phyloP scores from a whole-genome alignment of 768 basidiomycete genomes.

The Megacollybia marginata region DNA sequence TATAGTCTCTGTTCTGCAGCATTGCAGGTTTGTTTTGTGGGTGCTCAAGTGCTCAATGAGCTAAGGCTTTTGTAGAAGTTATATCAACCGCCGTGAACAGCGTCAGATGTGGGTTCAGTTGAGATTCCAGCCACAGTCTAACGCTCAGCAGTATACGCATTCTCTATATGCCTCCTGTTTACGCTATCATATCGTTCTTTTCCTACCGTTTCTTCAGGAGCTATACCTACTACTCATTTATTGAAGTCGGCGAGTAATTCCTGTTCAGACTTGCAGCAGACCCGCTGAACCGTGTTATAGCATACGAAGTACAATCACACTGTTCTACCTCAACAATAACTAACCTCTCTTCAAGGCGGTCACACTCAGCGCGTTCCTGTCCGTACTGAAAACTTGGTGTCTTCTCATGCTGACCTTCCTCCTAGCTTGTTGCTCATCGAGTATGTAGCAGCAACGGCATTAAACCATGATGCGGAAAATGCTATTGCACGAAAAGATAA shows the following conservation, averaged over 20 bases:
- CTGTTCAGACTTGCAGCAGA: too few relatives aligned
- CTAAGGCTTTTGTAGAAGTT: constrained; percentile 41
- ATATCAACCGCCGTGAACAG: constrained; percentile 64
- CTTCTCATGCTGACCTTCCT: not conserved
- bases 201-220: constrained; percentile 79
- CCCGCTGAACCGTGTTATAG: constrained; percentile 22
- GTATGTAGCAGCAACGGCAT: constrained; percentile 68
- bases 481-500: constrained; percentile 81
- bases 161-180: constrained; percentile 78
- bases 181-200: constrained; percentile 77
- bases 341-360: constrained; percentile 44
- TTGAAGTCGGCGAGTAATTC: constrained; percentile 35
- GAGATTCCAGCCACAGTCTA: not conserved
- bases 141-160: constrained; percentile 52
- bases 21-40: constrained; percentile 48
- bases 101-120: constrained; percentile 61
- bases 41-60: not conserved
- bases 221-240: constrained; percentile 58
- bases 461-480: constrained; percentile 52
- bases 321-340: not conserved
- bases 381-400: constrained; percentile 15
- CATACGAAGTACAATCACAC: constrained; percentile 48
- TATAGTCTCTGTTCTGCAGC: constrained; percentile 42
- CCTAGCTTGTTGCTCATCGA: constrained; percentile 72
- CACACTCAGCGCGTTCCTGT: constrained; percentile 85